Evolutionary conservation across 129 eudicot genomes (phyloP).

Genomic region (Artemisia annua): DNA sequence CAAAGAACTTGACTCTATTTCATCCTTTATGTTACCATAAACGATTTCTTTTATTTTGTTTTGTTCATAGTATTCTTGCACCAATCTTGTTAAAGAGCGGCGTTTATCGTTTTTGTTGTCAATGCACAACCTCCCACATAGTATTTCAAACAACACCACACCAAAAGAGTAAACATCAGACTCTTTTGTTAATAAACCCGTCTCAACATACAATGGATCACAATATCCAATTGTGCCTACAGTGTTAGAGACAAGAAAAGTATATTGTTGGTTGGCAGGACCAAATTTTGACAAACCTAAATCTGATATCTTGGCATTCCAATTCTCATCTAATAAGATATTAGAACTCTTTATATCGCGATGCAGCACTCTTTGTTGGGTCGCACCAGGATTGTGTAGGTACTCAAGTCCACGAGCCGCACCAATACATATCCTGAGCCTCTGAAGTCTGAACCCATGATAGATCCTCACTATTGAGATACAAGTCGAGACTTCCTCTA

Average conservation of each 20-base stretch:
- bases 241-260: neutral
- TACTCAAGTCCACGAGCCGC: no score
- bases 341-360: neutral
- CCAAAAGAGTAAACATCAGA: slow-evolving; percentile 11
- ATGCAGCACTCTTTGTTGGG: slow-evolving; percentile 10
- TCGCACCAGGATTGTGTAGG: neutral
- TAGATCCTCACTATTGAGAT: neutral
- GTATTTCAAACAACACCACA: slow-evolving; percentile 6
- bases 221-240: slow-evolving; percentile 5
- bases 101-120: neutral
- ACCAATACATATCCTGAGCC: neutral
- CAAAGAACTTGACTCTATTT: neutral
- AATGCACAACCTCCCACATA: neutral
- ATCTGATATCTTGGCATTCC: slow-evolving; percentile 6
- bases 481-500: neutral
- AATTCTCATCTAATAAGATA: slow-evolving; percentile 7
- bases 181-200: neutral
- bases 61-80: neutral
- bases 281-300: slow-evolving; percentile 6
- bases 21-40: neutral
- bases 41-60: neutral
- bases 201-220: neutral
- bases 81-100: neutral
- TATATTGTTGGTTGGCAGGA: neutral
- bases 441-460: neutral